Base-by-base conservation (phyloP, 2,329 filamentous ascomycete species). In the Arthroderma sp. region DNA sequence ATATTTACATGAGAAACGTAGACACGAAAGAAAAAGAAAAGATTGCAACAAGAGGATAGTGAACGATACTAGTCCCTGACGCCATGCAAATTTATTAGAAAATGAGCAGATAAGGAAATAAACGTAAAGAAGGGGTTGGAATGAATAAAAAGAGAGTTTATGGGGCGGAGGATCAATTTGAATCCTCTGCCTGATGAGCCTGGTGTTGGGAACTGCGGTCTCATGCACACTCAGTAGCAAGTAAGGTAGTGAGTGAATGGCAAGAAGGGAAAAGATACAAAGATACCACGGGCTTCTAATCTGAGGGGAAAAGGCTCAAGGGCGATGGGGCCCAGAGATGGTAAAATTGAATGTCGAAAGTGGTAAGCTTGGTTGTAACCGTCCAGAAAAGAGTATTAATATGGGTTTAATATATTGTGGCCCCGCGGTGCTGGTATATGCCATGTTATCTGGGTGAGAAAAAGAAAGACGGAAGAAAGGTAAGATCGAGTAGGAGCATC, bases 61-160 rank as follows among this genome's bases (percentile, higher is more conserved):
- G 28, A 51, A 51, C 25, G 44, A 17, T 33, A 51, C 31, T 33
- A 31, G 25, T 47, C 44, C 44, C n/a, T 51, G 44, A 33, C 44
- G 25, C 44, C 44, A 51, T 31, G 25, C 44, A 35, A 25, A 56
- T 55, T 39, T 39, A 25, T 52, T 31, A 28, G 37, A 44, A 58
- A 4, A 19, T n/a, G 21, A 23, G 19, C 19, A 49, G 31, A 23
- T 28, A 28, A 56, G 21, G 39, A 17, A 41, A n/a, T 11, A 49
- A 56, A 35, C 17, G 43, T 33, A 21, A 33, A n/a, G 35, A 17
- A 6, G 23, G 31, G 35, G n/a, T 11, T 13, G 15, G 25, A 28
- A 17, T 47, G 17, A 11, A 19, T 39, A n/a, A 44, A 47, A 17
- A 7, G 43, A 38, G 44, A 25, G 13, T 51, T 28, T 15, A 37